Conservation (phyloP, 768 basidiomycete species). For the Omphalotus guepiniiformis region DNA sequence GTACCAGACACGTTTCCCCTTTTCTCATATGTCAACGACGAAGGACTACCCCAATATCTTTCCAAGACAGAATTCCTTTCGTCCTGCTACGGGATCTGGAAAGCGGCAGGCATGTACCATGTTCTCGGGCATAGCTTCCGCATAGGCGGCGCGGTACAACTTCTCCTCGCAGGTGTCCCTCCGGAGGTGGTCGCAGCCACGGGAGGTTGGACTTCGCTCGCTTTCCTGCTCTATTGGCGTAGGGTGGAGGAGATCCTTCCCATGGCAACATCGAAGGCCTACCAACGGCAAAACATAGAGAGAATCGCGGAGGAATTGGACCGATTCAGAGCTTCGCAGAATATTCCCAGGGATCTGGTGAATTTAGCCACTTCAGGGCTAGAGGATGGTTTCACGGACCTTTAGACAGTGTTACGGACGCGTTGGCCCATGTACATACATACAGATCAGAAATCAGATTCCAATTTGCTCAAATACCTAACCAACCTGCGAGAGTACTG, state of each 20-base stretch:
- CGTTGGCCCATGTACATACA: too few relatives aligned
- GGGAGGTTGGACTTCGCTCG: constrained; percentile 29
- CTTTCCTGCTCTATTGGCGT: constrained; percentile 28
- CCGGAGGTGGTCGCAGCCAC: constrained; percentile 29
- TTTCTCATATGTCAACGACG: constrained; percentile 1
- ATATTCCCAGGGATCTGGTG: not conserved
- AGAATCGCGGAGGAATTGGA: not conserved
- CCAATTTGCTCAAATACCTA: too few relatives aligned
- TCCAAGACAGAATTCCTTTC: constrained; percentile 11
- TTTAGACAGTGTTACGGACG: too few relatives aligned
- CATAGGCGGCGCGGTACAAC: constrained; percentile 24
- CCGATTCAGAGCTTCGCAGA: not conserved
- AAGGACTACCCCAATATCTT: constrained; percentile 8
- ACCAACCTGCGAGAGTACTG: too few relatives aligned
- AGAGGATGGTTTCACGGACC: too few relatives aligned
- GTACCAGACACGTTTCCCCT: constrained; percentile 20
- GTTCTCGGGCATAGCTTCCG: constrained; percentile 22
- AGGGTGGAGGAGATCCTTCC: constrained; percentile 18
- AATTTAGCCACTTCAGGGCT: too few relatives aligned
- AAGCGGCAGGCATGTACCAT: not conserved
- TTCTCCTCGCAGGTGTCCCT: constrained; percentile 21
- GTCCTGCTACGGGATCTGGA: constrained; percentile 16
- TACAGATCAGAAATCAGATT: too few relatives aligned
- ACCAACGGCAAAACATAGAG: too few relatives aligned
- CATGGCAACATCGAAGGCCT: not conserved